Conservation (phyloP, 164 flowering plant species). For the Vitis riparia region DNA sequence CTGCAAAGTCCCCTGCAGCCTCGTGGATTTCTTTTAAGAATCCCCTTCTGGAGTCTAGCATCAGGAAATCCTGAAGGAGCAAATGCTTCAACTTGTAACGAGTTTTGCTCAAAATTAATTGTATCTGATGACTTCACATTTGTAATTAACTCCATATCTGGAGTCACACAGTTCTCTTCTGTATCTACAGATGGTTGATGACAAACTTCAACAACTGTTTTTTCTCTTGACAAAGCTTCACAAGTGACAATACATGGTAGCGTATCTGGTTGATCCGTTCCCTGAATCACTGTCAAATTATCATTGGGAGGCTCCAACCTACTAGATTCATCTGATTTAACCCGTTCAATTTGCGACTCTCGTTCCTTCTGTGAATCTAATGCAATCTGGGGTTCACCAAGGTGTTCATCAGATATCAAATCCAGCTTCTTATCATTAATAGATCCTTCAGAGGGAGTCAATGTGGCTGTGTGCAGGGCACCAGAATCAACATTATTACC, state of each 20-base stretch:
- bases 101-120: slow-evolving; percentile 8
- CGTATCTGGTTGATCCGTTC: slow-evolving; percentile 2
- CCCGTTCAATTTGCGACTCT: neutral
- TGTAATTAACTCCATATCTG: neutral
- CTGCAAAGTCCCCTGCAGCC: slow-evolving; percentile 65
- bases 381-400: neutral
- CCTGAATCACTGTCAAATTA: neutral
- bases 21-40: slow-evolving; percentile 55
- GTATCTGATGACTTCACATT: slow-evolving; percentile 16
- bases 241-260: neutral
- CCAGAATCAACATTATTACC: neutral
- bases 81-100: slow-evolving; percentile 10
- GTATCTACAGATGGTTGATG: slow-evolving; percentile 6
- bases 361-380: neutral
- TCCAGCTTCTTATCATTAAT: neutral
- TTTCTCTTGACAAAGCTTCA: slow-evolving; percentile 14
- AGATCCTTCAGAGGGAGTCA: neutral
- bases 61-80: slow-evolving; percentile 8
- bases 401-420: neutral
- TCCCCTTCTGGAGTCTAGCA: slow-evolving; percentile 37
- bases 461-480: neutral
- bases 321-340: neutral
- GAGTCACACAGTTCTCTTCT: slow-evolving; percentile 4
- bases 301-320: slow-evolving; percentile 5
- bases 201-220: neutral